Conservation (phyloP, 495 filamentous ascomycete species). For the Podospora appendiculata region DNA sequence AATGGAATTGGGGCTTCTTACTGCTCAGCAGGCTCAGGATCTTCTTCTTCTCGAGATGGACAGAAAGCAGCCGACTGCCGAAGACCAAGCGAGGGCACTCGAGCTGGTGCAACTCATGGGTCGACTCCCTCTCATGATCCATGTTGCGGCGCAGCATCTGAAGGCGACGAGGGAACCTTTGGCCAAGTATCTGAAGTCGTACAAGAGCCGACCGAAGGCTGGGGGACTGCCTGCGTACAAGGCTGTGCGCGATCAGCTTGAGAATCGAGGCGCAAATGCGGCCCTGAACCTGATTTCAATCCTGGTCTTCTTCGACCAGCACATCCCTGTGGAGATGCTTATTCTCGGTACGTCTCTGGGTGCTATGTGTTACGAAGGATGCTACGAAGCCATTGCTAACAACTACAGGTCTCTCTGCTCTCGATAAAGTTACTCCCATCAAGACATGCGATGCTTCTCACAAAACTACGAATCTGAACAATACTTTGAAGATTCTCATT, state of each 20-base stretch:
- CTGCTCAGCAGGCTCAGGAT: constrained; percentile 37
- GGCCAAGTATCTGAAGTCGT: constrained; percentile 61
- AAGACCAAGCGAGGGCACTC: constrained; percentile 50
- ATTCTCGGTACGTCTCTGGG: constrained; percentile 41
- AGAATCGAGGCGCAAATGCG: constrained; percentile 47
- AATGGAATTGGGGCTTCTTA: constrained; percentile 53
- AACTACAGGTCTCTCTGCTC: constrained; percentile 36
- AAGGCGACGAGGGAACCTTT: constrained; percentile 65
- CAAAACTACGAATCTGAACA: constrained; percentile 45
- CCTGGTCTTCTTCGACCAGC: constrained; percentile 66
- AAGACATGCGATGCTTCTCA: constrained; percentile 46
- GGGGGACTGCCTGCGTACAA: constrained; percentile 59
- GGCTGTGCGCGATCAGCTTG: constrained; percentile 62
- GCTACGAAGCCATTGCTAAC: constrained; percentile 2
- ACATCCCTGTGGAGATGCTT: constrained; percentile 70
- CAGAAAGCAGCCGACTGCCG: constrained; percentile 50
- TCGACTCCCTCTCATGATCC: constrained; percentile 68
- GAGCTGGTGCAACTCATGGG: constrained; percentile 65
- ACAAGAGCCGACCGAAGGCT: constrained; percentile 58
- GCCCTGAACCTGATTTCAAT: constrained; percentile 67
- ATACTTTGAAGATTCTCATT: constrained; percentile 59
- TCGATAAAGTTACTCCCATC: constrained; percentile 48
- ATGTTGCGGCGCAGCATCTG: constrained; percentile 67
- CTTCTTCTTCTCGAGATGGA: constrained; percentile 44
- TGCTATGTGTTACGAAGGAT: background rate